Percentiles rank a stretch among this genome's conserved stretches.
These are phyloP conservation scores for Tylopilus sp. DNA, from an alignment of 768 basidiomycete species.

Conservation along the genomic window DNA sequence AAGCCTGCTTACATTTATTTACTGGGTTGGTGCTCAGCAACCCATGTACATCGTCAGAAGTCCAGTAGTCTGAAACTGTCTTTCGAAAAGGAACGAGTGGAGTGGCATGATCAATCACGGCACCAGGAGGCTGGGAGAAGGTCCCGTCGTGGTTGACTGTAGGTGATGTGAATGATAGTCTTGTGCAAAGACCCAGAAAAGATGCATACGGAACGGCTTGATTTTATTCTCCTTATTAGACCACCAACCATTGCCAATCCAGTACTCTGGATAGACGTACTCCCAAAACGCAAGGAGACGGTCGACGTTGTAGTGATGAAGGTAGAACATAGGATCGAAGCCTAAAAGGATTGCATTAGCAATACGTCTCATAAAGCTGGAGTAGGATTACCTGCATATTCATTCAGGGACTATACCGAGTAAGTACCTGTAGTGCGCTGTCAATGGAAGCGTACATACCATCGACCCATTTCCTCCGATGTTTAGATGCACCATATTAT, in stretches of 20 bases:
- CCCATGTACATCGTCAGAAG: constrained; percentile 9
- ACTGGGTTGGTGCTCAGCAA: not conserved
- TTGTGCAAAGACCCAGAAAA: not conserved
- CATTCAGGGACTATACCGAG: constrained; percentile 4
- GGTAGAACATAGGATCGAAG: constrained; percentile 19
- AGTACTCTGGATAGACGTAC: constrained; percentile 18
- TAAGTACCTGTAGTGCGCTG: not conserved
- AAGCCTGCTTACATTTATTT: constrained; percentile 10
- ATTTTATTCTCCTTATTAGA: not conserved
- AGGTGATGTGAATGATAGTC: not conserved
- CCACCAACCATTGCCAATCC: constrained; percentile 15
- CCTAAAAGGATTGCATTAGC: not conserved
- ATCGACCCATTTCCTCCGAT: constrained; percentile 11
- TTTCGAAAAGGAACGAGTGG: constrained; percentile 15
- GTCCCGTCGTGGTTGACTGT: constrained; percentile 2
- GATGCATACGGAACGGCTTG: constrained; percentile 7
- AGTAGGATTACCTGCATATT: constrained; percentile 14
- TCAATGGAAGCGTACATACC: constrained; percentile 1
- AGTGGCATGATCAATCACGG: not conserved
- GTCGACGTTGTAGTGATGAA: constrained; percentile 21
- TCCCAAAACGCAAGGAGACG: constrained; percentile 21
- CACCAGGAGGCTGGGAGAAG: not conserved
- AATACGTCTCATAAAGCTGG: not conserved
- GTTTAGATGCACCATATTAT: constrained; percentile 18
- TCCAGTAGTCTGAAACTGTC: constrained; percentile 7